Evolutionary conservation across 768 basidiomycete genomes (phyloP), one percentile per base, ranked within the genome.

Genomic region (Lyophyllum shimeji): DNA sequence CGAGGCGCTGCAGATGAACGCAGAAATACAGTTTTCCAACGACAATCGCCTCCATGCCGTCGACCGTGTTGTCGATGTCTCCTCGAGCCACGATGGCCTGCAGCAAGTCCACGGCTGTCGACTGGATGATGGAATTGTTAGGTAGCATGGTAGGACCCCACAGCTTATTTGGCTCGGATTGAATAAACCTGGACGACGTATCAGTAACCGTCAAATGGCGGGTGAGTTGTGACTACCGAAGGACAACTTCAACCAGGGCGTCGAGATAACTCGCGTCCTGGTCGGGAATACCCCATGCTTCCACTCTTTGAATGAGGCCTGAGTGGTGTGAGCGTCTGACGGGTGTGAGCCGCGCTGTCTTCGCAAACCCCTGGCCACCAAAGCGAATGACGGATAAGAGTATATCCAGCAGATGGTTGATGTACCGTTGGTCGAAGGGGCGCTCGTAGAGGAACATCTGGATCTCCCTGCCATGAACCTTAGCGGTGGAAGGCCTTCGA

Each of bases 361-460:
- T 90, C 45, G 84, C 79, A 65, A 97, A 89, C 0, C 91, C 93
- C 69, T 93, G 90, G 2, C 95, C 95, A 1, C 95, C 95, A 65
- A 95, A 95, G 33, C 86, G 83, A 51, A 90, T 82, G 11, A 97
- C 77, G 0, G 86, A 85, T 11, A 92, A 74, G 1, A 98, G 71
- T 17, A 83, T 84, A 56, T 95, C 92, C 44, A 98, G 70, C 8
- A 93, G 71, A 69, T 97, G 85, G 47, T 82, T 79, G 17, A 83
- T 74, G 55, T 87, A 82, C 9, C 82, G 80, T 59, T 93, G 86
- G 66, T 98, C 93, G 59, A 94, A 88, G 0, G 88, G 76, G 9
- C 82, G 78, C 59, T 86, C 83, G 64, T 97, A 96, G 0, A 74
- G 61, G 62, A 82, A 89, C 3, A 82, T 82, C 44, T 83, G 81